Evolutionary conservation across 169 alveolate species (phyloP), one percentile per base, ranked within the genome.

Genomic region (Plasmodium fragile): DNA sequence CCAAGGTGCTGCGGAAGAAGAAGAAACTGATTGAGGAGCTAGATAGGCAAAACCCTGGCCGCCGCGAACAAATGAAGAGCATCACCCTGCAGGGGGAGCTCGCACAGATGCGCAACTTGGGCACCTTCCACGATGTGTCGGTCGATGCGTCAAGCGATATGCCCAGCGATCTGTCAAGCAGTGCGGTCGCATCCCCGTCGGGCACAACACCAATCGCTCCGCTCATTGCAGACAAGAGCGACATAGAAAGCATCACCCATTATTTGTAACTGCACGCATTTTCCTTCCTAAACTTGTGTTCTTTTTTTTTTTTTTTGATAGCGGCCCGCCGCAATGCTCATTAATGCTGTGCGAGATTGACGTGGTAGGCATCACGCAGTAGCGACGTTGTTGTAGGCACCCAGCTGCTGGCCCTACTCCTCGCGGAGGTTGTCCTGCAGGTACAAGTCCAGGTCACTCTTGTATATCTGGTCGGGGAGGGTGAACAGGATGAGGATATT

Each of bases 1-100:
- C 65, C 18, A 91, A 91, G 55, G 43, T 91, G 22, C 43, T 91
- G 1, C 71, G 65, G 82, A 91, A 91, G 49, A 91, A 91, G 28
- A 91, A 91, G 82, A 87, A 91, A 8, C 52, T 91, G 4, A 80
- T 91, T 30, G 81, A 91, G 75, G 69, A 91, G n/a, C 59, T 91
- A 3, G 94, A 91, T 91, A 28, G 92, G 22, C 30, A 34, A 7
- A 16, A 80, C 41, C 94, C 94, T 4, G 25, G 36, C 10, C 70
- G 92, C 22, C 71, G 94, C 36, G 43, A 39, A 4, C 75, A 79
- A 32, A 69, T 81, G 53, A 91, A 91, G 82, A 81, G 16, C 22
- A n/a, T 49, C 18, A 91, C 94, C 36, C 30, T 91, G 2, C 94
- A 81, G 75, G 39, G 34, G 25, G 94, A 91, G 41, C 32, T 69